phyloP scores from a whole-genome alignment of 176 grass and related monocot genomes.

The Ensete glaucum region DNA sequence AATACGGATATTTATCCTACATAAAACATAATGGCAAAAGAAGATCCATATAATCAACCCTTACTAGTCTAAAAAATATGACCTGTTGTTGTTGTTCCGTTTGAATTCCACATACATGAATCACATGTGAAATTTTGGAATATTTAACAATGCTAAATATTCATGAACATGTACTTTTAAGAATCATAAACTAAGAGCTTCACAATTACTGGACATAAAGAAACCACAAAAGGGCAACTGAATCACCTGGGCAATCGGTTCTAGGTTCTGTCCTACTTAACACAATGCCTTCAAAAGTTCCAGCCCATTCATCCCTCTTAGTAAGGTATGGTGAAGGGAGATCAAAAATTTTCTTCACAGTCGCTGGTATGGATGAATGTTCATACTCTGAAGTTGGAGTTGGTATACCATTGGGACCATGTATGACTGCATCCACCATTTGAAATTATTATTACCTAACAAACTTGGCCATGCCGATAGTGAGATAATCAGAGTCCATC shows the following conservation, averaged over 20 bases:
- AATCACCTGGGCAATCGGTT: slow-evolving; percentile 79
- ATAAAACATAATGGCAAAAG: too few relatives aligned
- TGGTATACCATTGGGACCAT: slow-evolving; percentile 53
- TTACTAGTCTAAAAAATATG: too few relatives aligned
- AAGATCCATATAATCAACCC: too few relatives aligned
- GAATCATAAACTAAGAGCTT: too few relatives aligned
- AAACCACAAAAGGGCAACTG: background rate
- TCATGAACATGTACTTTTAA: too few relatives aligned
- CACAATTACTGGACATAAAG: background rate
- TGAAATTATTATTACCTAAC: background rate
- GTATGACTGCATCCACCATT: slow-evolving; percentile 39
- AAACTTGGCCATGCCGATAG: background rate
- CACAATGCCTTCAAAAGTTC: slow-evolving; percentile 73
- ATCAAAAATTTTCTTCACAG: slow-evolving; percentile 70
- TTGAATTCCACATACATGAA: too few relatives aligned
- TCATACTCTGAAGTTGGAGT: slow-evolving; percentile 77
- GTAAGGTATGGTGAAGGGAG: slow-evolving; percentile 69
- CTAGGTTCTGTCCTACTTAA: slow-evolving; percentile 44
- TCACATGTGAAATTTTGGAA: too few relatives aligned
- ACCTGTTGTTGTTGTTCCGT: too few relatives aligned
- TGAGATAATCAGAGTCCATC: background rate
- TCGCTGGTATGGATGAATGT: slow-evolving; percentile 90
- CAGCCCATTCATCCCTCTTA: slow-evolving; percentile 74
- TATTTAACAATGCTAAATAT: too few relatives aligned
- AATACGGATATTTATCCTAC: too few relatives aligned